Evolutionary conservation across 2,329 filamentous ascomycete species (phyloP).

Genomic region (Diaporthe ampelina): DNA sequence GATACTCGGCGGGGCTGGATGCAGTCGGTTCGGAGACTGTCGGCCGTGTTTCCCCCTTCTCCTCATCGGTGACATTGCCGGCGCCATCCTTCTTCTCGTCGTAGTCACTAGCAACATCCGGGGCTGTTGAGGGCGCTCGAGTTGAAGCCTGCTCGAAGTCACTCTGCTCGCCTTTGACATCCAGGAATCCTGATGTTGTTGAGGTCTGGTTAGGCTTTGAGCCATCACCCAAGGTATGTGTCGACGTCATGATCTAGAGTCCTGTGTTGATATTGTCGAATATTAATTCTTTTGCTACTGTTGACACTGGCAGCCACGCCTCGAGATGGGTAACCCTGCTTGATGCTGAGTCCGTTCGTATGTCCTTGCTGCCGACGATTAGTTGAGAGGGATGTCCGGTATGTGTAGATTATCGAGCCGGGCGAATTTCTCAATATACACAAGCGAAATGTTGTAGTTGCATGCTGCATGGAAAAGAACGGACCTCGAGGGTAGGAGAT

Average conservation of each 20-base stretch:
- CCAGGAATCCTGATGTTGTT: constrained; percentile 2
- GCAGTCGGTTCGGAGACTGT: neutral
- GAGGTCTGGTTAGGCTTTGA: constrained; percentile 17
- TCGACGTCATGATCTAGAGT: constrained; percentile 6
- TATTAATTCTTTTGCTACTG: neutral
- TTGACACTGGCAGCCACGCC: neutral
- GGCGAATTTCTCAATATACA: neutral
- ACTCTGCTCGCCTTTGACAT: constrained; percentile 26
- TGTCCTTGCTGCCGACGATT: neutral
- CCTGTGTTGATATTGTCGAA: neutral
- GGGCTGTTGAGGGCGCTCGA: constrained; percentile 29
- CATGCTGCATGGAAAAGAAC: neutral
- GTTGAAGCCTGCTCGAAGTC: constrained; percentile 36
- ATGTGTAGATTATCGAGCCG: no score
- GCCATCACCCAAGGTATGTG: constrained; percentile 22
- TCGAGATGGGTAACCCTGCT: neutral
- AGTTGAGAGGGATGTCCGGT: neutral
- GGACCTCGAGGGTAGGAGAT: neutral
- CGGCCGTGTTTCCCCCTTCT: neutral
- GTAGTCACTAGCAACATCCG: constrained; percentile 9
- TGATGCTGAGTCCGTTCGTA: neutral
- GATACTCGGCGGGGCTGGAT: constrained; percentile 48
- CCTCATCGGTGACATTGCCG: constrained; percentile 17
- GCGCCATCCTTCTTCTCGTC: constrained; percentile 19
- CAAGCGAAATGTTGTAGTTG: no score